Percentiles rank a stretch among this genome's conserved stretches.
Evolutionary conservation across 495 filamentous ascomycete genomes (phyloP).

Genomic region (Daldinia decipiens): DNA sequence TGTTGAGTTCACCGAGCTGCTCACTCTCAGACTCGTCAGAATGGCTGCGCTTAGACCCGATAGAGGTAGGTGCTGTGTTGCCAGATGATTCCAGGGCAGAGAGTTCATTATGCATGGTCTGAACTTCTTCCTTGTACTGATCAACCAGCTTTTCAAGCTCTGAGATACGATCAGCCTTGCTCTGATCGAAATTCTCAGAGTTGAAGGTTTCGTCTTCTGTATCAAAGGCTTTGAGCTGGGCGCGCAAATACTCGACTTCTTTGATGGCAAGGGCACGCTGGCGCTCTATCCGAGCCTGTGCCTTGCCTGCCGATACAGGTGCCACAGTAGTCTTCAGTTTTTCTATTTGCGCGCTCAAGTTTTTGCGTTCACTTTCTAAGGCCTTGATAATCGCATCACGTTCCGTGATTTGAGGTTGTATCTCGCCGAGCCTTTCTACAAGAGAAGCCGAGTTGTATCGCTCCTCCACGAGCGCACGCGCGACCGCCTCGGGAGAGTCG

Average conservation of each 20-base stretch:
- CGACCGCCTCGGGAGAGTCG: slow-evolving; percentile 87
- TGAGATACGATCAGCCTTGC: slow-evolving; percentile 77
- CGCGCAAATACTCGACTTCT: slow-evolving; percentile 92
- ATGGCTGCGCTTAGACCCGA: slow-evolving; percentile 68
- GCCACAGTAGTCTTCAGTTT: slow-evolving; percentile 65
- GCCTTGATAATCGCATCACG: slow-evolving; percentile 80
- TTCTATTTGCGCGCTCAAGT: slow-evolving; percentile 73
- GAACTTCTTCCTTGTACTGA: slow-evolving; percentile 85
- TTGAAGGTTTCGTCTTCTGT: slow-evolving; percentile 88
- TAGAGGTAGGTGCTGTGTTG: slow-evolving; percentile 45
- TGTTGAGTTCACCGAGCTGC: slow-evolving; percentile 80
- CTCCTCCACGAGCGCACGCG: slow-evolving; percentile 82
- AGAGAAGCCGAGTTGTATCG: slow-evolving; percentile 80
- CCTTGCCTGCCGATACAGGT: slow-evolving; percentile 66
- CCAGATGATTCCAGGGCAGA: slow-evolving; percentile 64
- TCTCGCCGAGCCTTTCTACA: slow-evolving; percentile 76
- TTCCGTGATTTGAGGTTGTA: slow-evolving; percentile 81
- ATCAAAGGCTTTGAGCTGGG: slow-evolving; percentile 91
- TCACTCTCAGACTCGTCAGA: slow-evolving; percentile 73
- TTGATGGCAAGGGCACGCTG: slow-evolving; percentile 86
- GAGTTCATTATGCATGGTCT: slow-evolving; percentile 75
- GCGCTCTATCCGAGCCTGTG: slow-evolving; percentile 76
- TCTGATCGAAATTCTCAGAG: slow-evolving; percentile 77
- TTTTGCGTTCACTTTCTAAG: slow-evolving; percentile 73
- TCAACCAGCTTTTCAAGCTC: slow-evolving; percentile 88